A percentile compares a stretch with the other conserved stretches of the same genome.
Evolutionary conservation across 345 rosid genomes (phyloP).

Genomic region (Cardiospermum halicacabum): DNA sequence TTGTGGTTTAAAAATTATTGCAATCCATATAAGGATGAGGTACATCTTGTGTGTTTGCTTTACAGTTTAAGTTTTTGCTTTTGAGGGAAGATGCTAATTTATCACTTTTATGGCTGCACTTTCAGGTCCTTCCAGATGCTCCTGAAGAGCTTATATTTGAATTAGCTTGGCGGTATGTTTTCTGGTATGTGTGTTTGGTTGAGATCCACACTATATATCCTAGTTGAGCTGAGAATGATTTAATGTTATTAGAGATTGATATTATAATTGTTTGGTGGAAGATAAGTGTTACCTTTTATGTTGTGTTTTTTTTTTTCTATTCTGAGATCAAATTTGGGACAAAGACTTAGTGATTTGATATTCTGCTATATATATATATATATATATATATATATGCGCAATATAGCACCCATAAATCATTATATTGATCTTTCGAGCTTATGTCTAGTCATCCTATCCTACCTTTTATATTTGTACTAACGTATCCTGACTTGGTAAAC

Average conservation of each 20-base stretch:
- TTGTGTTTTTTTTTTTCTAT: neutral
- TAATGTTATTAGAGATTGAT: neutral
- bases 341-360: neutral
- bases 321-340: neutral
- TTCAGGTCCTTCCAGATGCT: conserved; percentile 73
- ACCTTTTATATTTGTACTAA: too few species aligned
- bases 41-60: conserved; percentile 18
- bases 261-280: neutral
- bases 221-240: neutral
- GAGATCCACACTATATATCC: too few species aligned
- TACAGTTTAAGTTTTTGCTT: neutral
- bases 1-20: conserved; percentile 88
- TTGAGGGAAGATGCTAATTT: conserved; percentile 2
- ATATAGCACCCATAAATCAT: neutral
- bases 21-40: conserved; percentile 92
- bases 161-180: conserved; percentile 83
- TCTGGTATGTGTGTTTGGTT: neutral
- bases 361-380: neutral
- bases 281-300: neutral
- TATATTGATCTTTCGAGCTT: too few species aligned
- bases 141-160: conserved; percentile 81
- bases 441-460: too few species aligned
- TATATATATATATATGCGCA: too few species aligned
- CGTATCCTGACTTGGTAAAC: too few species aligned
- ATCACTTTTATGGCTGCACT: conserved; percentile 8